Evolutionary conservation across 2,329 filamentous ascomycete species (phyloP).

Genomic region (Botrytis pseudocinerea): DNA sequence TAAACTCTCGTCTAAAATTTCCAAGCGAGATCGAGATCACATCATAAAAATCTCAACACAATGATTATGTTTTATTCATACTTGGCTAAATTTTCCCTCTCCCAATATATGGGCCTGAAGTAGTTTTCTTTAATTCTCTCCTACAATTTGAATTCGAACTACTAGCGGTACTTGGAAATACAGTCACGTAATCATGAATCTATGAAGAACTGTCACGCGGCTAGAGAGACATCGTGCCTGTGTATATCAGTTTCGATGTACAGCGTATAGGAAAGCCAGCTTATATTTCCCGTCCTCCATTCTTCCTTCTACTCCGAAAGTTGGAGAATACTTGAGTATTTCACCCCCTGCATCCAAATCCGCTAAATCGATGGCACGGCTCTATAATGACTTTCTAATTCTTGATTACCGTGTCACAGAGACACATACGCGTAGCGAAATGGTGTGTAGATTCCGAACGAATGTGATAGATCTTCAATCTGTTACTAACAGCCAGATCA

Average conservation of each 20-base stretch:
- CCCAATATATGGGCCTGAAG: neutral
- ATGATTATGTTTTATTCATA: neutral
- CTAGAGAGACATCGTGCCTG: neutral
- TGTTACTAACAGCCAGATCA: neutral
- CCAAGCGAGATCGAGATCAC: neutral
- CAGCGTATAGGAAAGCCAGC: neutral
- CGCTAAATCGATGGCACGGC: neutral
- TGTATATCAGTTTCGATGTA: neutral
- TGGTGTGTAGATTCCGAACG: neutral
- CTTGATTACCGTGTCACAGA: neutral
- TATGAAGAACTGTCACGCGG: neutral
- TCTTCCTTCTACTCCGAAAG: accelerated
- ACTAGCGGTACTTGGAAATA: neutral
- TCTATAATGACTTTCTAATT: neutral
- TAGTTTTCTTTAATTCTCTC: neutral
- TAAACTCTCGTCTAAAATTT: neutral
- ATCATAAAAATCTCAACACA: neutral
- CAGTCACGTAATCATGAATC: neutral
- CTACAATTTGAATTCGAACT: neutral
- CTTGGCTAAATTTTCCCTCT: neutral
- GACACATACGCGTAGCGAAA: accelerated
- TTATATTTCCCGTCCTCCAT: neutral
- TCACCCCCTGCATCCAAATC: no score
- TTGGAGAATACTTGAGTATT: no score
- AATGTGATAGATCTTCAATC: neutral